Evolutionary conservation across 2,329 filamentous ascomycete genomes (phyloP).

Genomic region (Talaromyces verruculosus): DNA sequence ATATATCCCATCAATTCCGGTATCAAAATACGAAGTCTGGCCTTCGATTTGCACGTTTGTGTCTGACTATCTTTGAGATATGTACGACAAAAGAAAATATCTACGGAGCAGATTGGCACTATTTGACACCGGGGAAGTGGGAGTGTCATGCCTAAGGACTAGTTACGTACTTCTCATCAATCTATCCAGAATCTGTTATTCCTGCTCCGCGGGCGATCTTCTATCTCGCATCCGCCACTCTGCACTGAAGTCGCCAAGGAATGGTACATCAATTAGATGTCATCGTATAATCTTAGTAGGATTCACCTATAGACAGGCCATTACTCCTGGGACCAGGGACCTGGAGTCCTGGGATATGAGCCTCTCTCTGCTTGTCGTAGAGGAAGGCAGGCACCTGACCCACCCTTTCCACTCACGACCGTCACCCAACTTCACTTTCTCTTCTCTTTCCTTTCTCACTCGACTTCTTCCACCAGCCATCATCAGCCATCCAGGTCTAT

Average conservation of each 20-base stretch:
- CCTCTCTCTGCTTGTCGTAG: background rate
- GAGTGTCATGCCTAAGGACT: background rate
- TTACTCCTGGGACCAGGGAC: background rate
- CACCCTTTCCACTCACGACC: background rate
- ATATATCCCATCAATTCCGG: constrained; percentile 1
- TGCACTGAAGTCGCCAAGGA: background rate
- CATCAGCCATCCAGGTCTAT: background rate
- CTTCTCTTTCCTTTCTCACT: background rate
- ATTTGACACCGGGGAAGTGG: constrained; percentile 1
- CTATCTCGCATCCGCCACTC: background rate
- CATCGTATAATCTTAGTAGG: background rate
- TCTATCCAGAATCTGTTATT: background rate
- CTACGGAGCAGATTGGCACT: background rate
- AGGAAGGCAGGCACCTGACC: background rate
- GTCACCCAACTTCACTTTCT: background rate
- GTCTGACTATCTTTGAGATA: background rate
- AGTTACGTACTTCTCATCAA: background rate
- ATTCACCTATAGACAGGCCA: constrained; percentile 1
- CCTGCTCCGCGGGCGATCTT: background rate
- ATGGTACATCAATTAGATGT: background rate
- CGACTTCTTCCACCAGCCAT: background rate
- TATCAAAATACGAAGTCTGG: constrained; percentile 2
- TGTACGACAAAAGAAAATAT: background rate
- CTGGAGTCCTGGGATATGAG: background rate
- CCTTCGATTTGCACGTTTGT: background rate